These are phyloP conservation scores for Yarrowia sp. DNA, from an alignment of 805 yeast genomes.

Conservation along the genomic window DNA sequence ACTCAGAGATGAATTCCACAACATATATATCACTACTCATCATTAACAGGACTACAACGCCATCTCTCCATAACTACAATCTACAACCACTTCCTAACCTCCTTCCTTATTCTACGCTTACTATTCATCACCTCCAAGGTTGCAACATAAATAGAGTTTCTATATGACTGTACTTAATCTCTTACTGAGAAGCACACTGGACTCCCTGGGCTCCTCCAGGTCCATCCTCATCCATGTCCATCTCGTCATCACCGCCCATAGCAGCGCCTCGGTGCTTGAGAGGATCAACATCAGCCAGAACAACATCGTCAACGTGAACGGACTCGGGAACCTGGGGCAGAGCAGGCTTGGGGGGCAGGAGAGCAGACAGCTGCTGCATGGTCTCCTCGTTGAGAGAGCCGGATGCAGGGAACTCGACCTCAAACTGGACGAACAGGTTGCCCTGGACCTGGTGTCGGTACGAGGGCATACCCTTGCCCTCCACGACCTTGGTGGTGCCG, in stretches of 20 bases:
- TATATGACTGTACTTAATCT: constrained; percentile 23
- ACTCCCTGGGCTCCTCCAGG: constrained; percentile 71
- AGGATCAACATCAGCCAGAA: constrained; percentile 71
- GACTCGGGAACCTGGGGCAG: constrained; percentile 65
- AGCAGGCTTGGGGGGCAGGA: constrained; percentile 78
- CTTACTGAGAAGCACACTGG: constrained; percentile 92
- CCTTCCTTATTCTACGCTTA: background rate
- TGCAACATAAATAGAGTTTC: constrained; percentile 38
- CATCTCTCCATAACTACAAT: too few relatives aligned
- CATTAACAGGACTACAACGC: too few relatives aligned
- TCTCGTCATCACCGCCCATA: constrained; percentile 57
- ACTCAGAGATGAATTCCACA: too few relatives aligned
- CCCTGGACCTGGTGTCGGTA: constrained; percentile 88
- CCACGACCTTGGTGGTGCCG: constrained; percentile 78
- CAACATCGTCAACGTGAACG: constrained; percentile 82
- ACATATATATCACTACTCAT: too few relatives aligned
- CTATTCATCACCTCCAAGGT: constrained; percentile 32
- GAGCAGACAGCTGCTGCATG: constrained; percentile 70
- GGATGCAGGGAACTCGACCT: constrained; percentile 82
- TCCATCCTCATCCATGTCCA: constrained; percentile 66
- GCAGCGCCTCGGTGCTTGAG: constrained; percentile 58
- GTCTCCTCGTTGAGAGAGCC: constrained; percentile 75
- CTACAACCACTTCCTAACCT: too few relatives aligned
- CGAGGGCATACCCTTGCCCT: constrained; percentile 97
- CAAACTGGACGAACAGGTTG: constrained; percentile 83